Evolutionary conservation across 176 grass and related monocot genomes (phyloP), one percentile per base, ranked within the genome.

Genomic region (Alopecurus myosuroides): DNA sequence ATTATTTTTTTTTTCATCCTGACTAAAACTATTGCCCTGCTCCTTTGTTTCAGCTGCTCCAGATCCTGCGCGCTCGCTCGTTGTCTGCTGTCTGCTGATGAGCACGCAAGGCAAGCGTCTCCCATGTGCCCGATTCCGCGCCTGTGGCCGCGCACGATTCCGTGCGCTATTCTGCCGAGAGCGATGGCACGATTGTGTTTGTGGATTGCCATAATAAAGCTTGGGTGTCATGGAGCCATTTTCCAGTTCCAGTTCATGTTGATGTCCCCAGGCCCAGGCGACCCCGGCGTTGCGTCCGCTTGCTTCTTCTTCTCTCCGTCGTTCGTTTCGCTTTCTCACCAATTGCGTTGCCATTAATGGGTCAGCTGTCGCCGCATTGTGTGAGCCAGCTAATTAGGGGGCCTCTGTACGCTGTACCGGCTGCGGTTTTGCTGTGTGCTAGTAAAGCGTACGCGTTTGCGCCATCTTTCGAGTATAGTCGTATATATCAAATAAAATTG

Each of bases 11-110:
- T 65, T 35, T 9, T 11, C 19, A 11, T 26, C 0, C 36, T 25
- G 34, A 73, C 62, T 55, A 72, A 73, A n/a, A 62, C 50, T 55
- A 63, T 9, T 51, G 25, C 30, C 51, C 71, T 81, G 57, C 17
- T n/a, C 14, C 50, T 30, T 39, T 73, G 65, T 83, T 86, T 78
- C 73, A 86, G 79, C 73, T 26, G 52, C 88, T 29, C 55, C 88
- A 73, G 78, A 74, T 90, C 74, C 22, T 30, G 64, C 65, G 84
- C 53, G 1, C 18, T 74, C 5, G 44, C n/a, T n/a, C n/a, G n/a
- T n/a, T n/a, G n/a, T n/a, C n/a, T n/a, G n/a, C 4, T 90, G 88
- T 74, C 74, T 82, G 74, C 65, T 28, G 61, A 56, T 53, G 65
- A 65, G 41, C 74, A 48, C 6, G 64, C 88, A 74, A 15, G 72